These are phyloP conservation scores for Monosporascus sp. DNA, from an alignment of 2,329 filamentous ascomycete species.

Conservation along the genomic window DNA sequence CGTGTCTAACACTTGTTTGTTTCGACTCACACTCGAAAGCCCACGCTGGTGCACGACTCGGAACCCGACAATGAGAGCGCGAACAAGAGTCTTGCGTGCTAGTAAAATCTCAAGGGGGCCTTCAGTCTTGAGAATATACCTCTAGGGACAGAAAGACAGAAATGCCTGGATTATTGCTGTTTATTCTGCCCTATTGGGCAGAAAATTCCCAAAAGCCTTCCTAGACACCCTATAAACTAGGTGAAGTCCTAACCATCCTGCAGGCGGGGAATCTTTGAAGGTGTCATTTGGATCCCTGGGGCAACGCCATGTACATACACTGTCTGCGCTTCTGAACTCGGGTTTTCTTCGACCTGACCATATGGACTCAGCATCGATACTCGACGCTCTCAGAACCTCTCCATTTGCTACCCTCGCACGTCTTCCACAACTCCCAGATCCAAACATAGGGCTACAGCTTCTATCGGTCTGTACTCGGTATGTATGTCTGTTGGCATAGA, in stretches of 20 bases:
- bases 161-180: neutral
- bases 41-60: neutral
- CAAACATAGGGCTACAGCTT: too few relatives aligned
- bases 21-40: slow-evolving; percentile 1
- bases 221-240: neutral
- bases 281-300: too few relatives aligned
- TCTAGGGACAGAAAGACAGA: neutral
- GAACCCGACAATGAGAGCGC: neutral
- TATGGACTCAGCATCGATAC: too few relatives aligned
- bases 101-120: slow-evolving; percentile 4
- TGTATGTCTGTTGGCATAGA: too few relatives aligned
- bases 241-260: neutral
- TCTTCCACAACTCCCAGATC: too few relatives aligned
- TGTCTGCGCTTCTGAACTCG: too few relatives aligned
- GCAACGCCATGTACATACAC: too few relatives aligned
- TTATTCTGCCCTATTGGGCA: neutral
- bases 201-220: neutral
- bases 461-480: too few relatives aligned
- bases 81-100: slow-evolving; percentile 1
- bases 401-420: too few relatives aligned
- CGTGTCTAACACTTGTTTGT: neutral
- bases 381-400: too few relatives aligned
- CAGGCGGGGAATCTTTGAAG: neutral
- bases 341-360: too few relatives aligned
- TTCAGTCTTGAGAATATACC: slow-evolving; percentile 3